These are phyloP conservation scores for Castanea crenata DNA, from an alignment of 306 rosid genomes.

Conservation along the genomic window DNA sequence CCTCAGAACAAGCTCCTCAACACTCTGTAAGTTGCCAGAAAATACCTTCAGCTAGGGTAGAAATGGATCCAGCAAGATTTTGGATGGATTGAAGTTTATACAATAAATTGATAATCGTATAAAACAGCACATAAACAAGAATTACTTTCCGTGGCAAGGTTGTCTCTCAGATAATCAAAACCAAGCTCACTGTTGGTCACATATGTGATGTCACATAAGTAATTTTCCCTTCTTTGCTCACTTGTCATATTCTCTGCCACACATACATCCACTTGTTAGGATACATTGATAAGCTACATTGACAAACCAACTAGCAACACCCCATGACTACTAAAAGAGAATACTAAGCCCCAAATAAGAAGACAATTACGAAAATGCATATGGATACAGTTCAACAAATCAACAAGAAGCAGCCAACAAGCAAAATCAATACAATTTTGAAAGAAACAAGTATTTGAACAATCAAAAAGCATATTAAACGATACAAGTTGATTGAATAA, in stretches of 20 bases:
- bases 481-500: not conserved
- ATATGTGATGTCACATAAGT: conserved; percentile 86
- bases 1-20: conserved; percentile 93
- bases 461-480: not conserved
- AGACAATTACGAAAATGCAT: not conserved
- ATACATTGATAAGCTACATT: conserved; percentile 10
- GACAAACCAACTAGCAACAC: conserved; percentile 1
- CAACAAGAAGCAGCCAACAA: not conserved
- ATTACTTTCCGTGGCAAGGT: conserved; percentile 99
- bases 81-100: conserved; percentile 18
- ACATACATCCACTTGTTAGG: conserved; percentile 25
- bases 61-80: conserved; percentile 26
- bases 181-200: conserved; percentile 99
- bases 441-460: not conserved
- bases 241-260: conserved; percentile 98
- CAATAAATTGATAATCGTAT: conserved; percentile 15
- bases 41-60: conserved; percentile 21
- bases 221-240: conserved; percentile 88
- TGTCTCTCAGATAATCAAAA: conserved; percentile 96
- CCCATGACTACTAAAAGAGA: not conserved
- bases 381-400: not conserved
- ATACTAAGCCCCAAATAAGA: not conserved
- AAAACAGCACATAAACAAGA: conserved; percentile 48
- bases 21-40: conserved; percentile 65
- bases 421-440: not conserved